Base-by-base conservation (phyloP, 2,329 filamentous ascomycete genomes). In the Alternaria triticina region DNA sequence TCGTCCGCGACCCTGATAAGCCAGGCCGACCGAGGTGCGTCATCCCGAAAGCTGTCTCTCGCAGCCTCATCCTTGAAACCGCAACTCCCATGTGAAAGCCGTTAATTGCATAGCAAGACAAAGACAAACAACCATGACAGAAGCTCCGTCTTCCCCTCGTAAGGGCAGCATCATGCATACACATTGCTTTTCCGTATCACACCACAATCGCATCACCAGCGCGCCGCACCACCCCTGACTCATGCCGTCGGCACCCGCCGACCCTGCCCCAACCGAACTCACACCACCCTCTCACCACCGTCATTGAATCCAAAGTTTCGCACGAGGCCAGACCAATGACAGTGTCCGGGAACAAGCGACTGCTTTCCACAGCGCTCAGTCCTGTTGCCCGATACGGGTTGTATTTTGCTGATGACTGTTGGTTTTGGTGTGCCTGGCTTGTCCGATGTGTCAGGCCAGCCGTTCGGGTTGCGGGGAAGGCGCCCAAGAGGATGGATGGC, bases 241-340 rank as follows among this genome's bases (percentile, higher is more conserved):
- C 54, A 61, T 63, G 69, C 70, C 65, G 56, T 67, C 70, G 67
- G 70, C 60, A 45, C 54, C 33, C 62, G 70, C 72, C 72, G 71
- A 61, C 54, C 52, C 57, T 33, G 25, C 43, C 11, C 12, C 28
- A 51, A 46, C 47, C 59, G 60, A 59, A 57, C 65, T 74, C 72
- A 74, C 72, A 71, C 72, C 73, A 75, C 69, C 55, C 25, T 74
- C 71, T 67, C 61, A 15, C 67, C 62, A 72, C 58, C 60, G 46
- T 43, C 30, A 46, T 43, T 13, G 28, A 36, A 59, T 59, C 20
- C 22, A 36, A 23, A 30, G 17, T 10, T 20, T 40, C 15, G 13
- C 12, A 11, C 20, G 3, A 23, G 15, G 4, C 52, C 27, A 44
- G 22, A 50, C 52, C 49, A 52, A 33, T 30, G 25, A 33, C 27